phyloP scores from a whole-genome alignment of 2,329 filamentous ascomycete species.

The Penicillium palitans region DNA sequence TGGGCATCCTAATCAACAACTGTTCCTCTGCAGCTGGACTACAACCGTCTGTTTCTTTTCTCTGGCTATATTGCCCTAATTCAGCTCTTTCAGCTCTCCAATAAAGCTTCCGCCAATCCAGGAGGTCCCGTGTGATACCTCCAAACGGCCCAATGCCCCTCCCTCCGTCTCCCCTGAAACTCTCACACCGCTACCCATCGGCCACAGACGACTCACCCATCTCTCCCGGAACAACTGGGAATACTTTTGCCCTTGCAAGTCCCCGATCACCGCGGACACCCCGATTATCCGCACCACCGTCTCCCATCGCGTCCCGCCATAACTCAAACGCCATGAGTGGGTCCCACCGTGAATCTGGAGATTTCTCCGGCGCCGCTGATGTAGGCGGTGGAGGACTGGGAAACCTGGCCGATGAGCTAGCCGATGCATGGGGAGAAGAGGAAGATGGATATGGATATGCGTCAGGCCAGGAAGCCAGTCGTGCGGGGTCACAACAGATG shows the following conservation, averaged over 20 bases:
- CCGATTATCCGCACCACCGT: slow-evolving; percentile 40
- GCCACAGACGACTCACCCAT: slow-evolving; percentile 40
- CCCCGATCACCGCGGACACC: slow-evolving; percentile 39
- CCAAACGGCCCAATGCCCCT: slow-evolving; percentile 27
- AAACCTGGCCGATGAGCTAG: slow-evolving; percentile 64
- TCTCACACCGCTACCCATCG: slow-evolving; percentile 43
- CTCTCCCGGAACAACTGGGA: slow-evolving; percentile 34
- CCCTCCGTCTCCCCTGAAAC: slow-evolving; percentile 38
- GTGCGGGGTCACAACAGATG: slow-evolving; percentile 32
- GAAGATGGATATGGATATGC: slow-evolving; percentile 49
- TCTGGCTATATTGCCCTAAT: slow-evolving; percentile 1
- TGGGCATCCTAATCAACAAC: not conserved
- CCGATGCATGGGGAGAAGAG: slow-evolving; percentile 58
- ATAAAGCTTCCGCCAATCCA: not conserved
- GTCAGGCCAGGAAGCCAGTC: slow-evolving; percentile 39
- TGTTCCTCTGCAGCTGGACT: slow-evolving; percentile 8
- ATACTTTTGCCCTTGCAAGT: slow-evolving; percentile 33
- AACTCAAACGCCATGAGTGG: slow-evolving; percentile 40
- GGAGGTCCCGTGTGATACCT: slow-evolving; percentile 3
- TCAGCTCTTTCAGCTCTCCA: not conserved
- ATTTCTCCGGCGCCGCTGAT: slow-evolving; percentile 37
- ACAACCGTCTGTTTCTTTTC: not conserved
- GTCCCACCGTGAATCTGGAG: slow-evolving; percentile 40
- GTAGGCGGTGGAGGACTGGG: slow-evolving; percentile 52
- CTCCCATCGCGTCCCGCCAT: slow-evolving; percentile 41